Conservation (phyloP, 208 protist genomes). For the Wallacemonas sp. region DNA sequence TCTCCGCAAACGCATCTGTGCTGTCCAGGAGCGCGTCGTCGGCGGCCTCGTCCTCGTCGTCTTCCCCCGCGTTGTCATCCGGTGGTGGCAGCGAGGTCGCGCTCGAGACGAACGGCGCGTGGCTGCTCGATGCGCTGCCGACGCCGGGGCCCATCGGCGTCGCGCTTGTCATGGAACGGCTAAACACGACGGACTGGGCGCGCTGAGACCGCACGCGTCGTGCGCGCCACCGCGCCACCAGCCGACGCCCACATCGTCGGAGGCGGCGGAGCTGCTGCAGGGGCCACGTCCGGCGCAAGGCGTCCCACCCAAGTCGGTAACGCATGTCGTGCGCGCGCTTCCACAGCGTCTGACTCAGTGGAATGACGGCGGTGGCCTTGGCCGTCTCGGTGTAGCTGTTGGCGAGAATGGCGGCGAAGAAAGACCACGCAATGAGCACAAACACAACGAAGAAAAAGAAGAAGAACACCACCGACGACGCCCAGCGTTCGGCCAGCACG, state of each 20-base stretch:
- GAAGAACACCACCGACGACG: constrained; percentile 1
- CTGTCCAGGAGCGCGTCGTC: not conserved
- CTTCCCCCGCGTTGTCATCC: no score
- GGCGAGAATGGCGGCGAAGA: constrained; percentile 5
- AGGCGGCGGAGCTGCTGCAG: not conserved
- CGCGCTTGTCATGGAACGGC: not conserved
- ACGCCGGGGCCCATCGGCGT: not conserved
- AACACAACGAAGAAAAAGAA: constrained; percentile 1
- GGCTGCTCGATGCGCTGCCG: not conserved
- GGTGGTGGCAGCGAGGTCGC: not conserved
- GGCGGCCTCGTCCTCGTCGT: not conserved
- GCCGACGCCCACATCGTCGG: not conserved
- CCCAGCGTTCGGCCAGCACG: not conserved
- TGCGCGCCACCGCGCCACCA: not conserved
- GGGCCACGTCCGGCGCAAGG: not conserved
- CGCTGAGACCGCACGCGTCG: not conserved
- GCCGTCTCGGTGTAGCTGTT: constrained; percentile 11
- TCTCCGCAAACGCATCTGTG: not conserved
- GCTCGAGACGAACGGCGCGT: not conserved
- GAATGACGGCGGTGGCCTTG: constrained; percentile 3
- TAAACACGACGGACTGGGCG: not conserved
- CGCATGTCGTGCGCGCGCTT: constrained; percentile 25
- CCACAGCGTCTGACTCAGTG: constrained; percentile 4
- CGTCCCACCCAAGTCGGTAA: constrained; percentile 2
- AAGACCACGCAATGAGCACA: not conserved